Evolutionary conservation across 2,329 filamentous ascomycete genomes (phyloP).

Genomic region (Leptographium lundbergii): DNA sequence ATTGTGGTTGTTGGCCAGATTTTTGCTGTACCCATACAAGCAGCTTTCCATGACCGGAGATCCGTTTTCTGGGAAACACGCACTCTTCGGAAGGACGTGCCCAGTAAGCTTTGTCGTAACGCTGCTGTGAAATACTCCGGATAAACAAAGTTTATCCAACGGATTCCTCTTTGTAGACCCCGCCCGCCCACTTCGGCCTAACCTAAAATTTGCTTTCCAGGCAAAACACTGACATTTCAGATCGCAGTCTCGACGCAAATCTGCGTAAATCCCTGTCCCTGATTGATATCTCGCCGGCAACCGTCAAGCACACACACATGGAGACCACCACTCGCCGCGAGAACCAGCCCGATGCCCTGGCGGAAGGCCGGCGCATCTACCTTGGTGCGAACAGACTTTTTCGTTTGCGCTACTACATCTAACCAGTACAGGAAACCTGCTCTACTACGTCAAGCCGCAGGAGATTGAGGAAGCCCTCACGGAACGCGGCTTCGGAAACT

Average conservation of each 20-base stretch:
- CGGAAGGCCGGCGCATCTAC: constrained; percentile 10
- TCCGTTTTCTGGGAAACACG: too few relatives aligned
- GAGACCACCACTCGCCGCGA: constrained; percentile 2
- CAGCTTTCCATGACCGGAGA: too few relatives aligned
- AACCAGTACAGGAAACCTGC: constrained; percentile 44
- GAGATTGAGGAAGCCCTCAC: constrained; percentile 23
- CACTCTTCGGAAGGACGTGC: too few relatives aligned
- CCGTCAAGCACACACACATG: neutral
- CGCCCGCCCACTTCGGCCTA: neutral
- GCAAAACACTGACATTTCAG: neutral
- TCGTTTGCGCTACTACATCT: neutral
- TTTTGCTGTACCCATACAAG: too few relatives aligned
- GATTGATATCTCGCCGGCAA: neutral
- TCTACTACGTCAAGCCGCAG: constrained; percentile 33
- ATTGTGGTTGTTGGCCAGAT: neutral
- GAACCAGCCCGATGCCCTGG: constrained; percentile 3
- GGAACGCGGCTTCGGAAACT: constrained; percentile 21
- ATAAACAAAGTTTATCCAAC: neutral
- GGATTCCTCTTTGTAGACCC: neutral
- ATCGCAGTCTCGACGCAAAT: neutral
- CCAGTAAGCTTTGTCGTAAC: too few relatives aligned
- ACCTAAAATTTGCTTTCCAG: neutral
- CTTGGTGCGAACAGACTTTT: constrained; percentile 3
- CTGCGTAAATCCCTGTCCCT: neutral
- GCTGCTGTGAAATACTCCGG: too few relatives aligned